Base-by-base conservation (phyloP, 2,329 filamentous ascomycete species). In the Acrocalymma vagum region DNA sequence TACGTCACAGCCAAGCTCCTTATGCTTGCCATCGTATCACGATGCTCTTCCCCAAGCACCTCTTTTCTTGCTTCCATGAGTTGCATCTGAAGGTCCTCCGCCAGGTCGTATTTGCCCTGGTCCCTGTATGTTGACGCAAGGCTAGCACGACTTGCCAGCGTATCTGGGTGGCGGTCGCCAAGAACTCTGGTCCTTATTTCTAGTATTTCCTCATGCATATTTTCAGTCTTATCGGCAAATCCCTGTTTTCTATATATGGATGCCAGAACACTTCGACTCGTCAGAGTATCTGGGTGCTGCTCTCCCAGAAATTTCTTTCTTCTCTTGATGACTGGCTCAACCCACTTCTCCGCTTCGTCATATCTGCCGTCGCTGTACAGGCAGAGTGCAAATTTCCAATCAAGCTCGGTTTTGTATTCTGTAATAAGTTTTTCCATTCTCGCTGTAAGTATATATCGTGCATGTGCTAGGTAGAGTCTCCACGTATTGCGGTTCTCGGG, bases 391-490 rank as follows among this genome's bases (percentile, higher is more conserved):
- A 31, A 55, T 28, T 46, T 51, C 13, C 27, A 32, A 40, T 20
- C 18, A 11, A 52, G 45, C 1, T 17, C 13, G 17, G 40, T 14
- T 25, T 37, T 53, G 15, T 42, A 40, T 6, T 23, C 16, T 13
- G 36, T 24, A 2, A 51, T 33, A 16, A 49, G 1, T 15, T 37
- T 20, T n/a, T 17, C 10, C 5, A 16, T n/a, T 30, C 28, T 48
- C 35, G 47, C 30, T 22, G 42, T 50, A 22, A 57, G 35, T 40
- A 32, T 36, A 23, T 48, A 53, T 35, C 45, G 18, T 10, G 43
- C 43, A 49, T 55, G 48, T n/a, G 43, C 44, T 24, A 58, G 45
- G 14, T 51, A 35, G 41, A 42, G 43, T 39, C 48, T 57, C 55
- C 43, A 57, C 17, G 51, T 57, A 28, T 48, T 58, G 42, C 49